Conservation (phyloP, 306 rosid species). For the Prinsepia uniflora region DNA sequence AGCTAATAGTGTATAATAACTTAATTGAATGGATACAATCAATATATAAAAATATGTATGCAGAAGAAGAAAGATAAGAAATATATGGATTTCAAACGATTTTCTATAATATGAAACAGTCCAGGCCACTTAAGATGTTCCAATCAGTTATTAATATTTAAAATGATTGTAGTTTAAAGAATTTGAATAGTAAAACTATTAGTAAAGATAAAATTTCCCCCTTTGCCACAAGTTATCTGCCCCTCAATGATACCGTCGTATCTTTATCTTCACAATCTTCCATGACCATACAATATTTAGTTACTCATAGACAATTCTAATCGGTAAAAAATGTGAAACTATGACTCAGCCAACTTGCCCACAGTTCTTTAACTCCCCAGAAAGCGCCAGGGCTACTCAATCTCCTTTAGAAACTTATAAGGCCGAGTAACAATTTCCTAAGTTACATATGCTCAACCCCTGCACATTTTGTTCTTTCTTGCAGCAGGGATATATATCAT, state of each 20-base stretch:
- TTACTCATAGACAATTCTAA: not conserved
- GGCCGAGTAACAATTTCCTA: not conserved
- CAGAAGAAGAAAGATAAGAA: not conserved
- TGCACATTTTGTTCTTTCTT: not conserved
- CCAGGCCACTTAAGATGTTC: not conserved
- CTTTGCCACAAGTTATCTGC: not conserved
- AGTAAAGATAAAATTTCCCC: not conserved
- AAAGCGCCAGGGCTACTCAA: not conserved
- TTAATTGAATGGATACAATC: not conserved
- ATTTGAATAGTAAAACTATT: not conserved
- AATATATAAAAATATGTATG: not conserved
- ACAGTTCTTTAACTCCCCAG: not conserved
- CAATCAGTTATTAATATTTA: not conserved
- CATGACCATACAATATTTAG: not conserved
- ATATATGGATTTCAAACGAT: not conserved
- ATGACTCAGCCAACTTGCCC: not conserved
- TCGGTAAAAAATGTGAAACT: not conserved
- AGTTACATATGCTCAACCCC: not conserved
- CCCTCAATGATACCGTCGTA: not conserved
- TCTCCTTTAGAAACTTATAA: not conserved
- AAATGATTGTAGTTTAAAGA: not conserved
- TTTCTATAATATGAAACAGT: not conserved
- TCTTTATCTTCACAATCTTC: not conserved
- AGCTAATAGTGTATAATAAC: not conserved
- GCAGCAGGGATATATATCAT: not conserved